These are phyloP conservation scores for Metschnikowia drakensbergensis DNA, from an alignment of 805 yeast genomes.

Conservation along the genomic window DNA sequence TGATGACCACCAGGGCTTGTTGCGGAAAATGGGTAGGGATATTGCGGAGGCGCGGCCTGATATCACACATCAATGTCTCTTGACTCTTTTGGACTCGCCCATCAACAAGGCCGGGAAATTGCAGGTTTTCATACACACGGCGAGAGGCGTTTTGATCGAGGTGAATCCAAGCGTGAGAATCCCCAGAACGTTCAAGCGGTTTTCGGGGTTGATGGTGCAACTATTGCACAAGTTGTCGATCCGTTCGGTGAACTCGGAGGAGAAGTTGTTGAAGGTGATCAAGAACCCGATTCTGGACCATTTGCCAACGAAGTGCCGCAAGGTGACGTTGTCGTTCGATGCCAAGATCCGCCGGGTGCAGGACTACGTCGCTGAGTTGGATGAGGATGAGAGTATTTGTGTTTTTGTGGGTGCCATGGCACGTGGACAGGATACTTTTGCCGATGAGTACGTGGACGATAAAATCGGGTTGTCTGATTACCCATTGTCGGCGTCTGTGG, in stretches of 20 bases:
- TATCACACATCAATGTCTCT: slow-evolving; percentile 94
- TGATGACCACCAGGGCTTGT: slow-evolving; percentile 95
- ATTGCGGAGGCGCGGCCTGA: slow-evolving; percentile 99
- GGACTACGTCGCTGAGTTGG: slow-evolving; percentile 77
- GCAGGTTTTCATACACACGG: slow-evolving; percentile 95
- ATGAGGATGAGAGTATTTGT: slow-evolving; percentile 88
- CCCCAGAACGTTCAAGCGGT: slow-evolving; percentile 97
- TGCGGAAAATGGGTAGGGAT: slow-evolving; percentile 94
- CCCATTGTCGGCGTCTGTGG: slow-evolving; percentile 95
- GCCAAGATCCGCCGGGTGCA: slow-evolving; percentile 85
- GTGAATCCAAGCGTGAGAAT: slow-evolving; percentile 95
- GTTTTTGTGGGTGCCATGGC: slow-evolving; percentile 99
- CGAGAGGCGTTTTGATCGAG: slow-evolving; percentile 90
- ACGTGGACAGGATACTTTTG: slow-evolving; percentile 94
- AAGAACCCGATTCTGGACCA: slow-evolving; percentile 97
- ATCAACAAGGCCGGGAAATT: slow-evolving; percentile 95
- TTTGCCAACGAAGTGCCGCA: slow-evolving; percentile 92
- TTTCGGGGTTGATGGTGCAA: slow-evolving; percentile 97
- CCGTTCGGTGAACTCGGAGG: slow-evolving; percentile 93
- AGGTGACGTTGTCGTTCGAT: slow-evolving; percentile 87
- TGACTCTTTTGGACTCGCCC: slow-evolving; percentile 94
- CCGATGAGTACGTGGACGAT: slow-evolving; percentile 95
- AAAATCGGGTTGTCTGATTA: slow-evolving; percentile 93
- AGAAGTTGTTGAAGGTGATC: slow-evolving; percentile 86
- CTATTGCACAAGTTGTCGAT: slow-evolving; percentile 87